These are phyloP conservation scores for Pseudogymnoascus sp. DNA, from an alignment of 2,329 filamentous ascomycete genomes.

Conservation along the genomic window DNA sequence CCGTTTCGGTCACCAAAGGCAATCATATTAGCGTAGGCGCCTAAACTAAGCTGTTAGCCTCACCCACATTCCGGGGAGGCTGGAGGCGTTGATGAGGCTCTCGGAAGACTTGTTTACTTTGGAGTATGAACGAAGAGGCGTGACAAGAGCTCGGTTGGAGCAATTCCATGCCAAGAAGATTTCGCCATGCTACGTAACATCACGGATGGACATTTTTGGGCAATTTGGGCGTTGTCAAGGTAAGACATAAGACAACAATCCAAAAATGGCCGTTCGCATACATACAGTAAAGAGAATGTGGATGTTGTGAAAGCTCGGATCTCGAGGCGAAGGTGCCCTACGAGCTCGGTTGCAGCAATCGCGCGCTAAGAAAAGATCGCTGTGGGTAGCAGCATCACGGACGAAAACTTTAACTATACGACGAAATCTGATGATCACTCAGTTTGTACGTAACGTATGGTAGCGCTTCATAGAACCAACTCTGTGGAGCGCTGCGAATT, in stretches of 20 bases:
- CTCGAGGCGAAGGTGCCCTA: neutral
- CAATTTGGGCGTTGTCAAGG: neutral
- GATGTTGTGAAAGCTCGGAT: neutral
- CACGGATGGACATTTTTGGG: neutral
- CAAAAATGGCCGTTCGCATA: neutral
- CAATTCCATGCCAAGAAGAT: neutral
- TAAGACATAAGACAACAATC: neutral
- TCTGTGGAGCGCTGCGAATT: neutral
- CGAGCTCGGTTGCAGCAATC: constrained; percentile 3
- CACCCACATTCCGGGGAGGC: neutral
- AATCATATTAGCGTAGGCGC: neutral
- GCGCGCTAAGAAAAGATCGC: constrained; percentile 4
- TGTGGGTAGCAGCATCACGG: neutral
- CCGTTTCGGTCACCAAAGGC: neutral
- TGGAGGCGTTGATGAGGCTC: neutral
- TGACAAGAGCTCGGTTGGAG: neutral
- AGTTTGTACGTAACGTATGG: neutral
- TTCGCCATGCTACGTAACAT: neutral
- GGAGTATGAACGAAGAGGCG: neutral
- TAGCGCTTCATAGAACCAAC: neutral
- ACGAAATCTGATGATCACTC: neutral
- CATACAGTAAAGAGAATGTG: neutral
- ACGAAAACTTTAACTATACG: constrained; percentile 6
- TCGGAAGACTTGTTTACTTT: neutral
- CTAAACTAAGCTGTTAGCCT: constrained; percentile 3